Evolutionary conservation across 1,284 basidiomycete genomes (phyloP), one percentile per base, ranked within the genome.

Genomic region (Fomitiporia mediterranea): DNA sequence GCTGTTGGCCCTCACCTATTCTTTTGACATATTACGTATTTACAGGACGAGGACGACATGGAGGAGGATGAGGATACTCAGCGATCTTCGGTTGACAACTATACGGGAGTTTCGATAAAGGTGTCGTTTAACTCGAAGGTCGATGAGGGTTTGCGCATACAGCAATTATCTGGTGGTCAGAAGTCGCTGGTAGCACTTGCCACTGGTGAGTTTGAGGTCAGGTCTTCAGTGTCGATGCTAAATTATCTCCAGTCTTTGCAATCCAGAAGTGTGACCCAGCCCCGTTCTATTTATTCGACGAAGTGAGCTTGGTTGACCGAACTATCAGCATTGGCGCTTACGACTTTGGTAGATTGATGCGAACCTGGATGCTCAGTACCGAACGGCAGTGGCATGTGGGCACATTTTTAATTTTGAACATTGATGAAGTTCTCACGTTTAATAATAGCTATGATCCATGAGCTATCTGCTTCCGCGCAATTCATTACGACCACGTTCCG

Each of bases 261-360:
- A 99, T 99, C 64, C 97, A 99, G 70, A 98, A 97, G 72, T 98
- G 95, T 70, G 97, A 99, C 67, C 97, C 97, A 0, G 97, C 97
- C 0, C 97, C 97, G 0, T 99, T 99, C 76, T 99, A 99, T 72
- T 79, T 99, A n/a, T 99, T 99, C 68, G 97, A 99, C 69, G 97
- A 99, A 79, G 87, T 86, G 63, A n/a, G n/a, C n/a, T n/a, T n/a
- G n/a, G n/a, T n/a, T n/a, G n/a, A n/a, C n/a, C n/a, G n/a, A n/a
- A n/a, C n/a, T n/a, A n/a, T n/a, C n/a, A n/a, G n/a, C n/a, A n/a
- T n/a, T n/a, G n/a, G n/a, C n/a, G n/a, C n/a, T n/a, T n/a, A n/a
- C n/a, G 13, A 4, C 48, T 1, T 35, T 5, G 61, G 5, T 54
- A 89, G 86, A 98, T 98, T 67, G 96, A 99, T 66, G 96, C 96